Percentiles rank a stretch among this genome's conserved stretches.
Evolutionary conservation across 257 asterid species (phyloP).

Genomic region (Orobanche coerulescens): DNA sequence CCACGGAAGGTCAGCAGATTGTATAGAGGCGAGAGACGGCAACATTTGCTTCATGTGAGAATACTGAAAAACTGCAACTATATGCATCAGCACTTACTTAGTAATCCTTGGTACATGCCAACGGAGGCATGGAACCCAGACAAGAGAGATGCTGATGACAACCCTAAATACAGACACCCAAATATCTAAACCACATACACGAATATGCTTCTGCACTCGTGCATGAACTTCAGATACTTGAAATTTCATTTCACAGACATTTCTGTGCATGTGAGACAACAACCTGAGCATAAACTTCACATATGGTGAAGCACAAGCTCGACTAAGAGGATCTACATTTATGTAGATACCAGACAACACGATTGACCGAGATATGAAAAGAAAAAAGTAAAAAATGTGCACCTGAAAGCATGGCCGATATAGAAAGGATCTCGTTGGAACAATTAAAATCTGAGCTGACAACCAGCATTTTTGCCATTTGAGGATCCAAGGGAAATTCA

Average conservation of each 20-base stretch:
- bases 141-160: constrained; percentile 92
- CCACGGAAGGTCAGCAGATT: constrained; percentile 99
- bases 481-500: constrained; percentile 93
- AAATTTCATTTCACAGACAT: constrained; percentile 32
- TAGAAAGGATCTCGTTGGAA: constrained; percentile 88
- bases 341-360: constrained; percentile 25
- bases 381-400: constrained; percentile 10
- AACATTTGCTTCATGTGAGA: constrained; percentile 96
- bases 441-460: constrained; percentile 88
- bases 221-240: constrained; percentile 38
- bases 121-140: constrained; percentile 79
- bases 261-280: constrained; percentile 34
- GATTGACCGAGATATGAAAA: constrained; percentile 20
- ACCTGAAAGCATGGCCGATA: constrained; percentile 99
- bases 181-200: constrained; percentile 41
- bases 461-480: constrained; percentile 94
- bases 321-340: constrained; percentile 25
- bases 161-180: constrained; percentile 50
- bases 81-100: constrained; percentile 99
- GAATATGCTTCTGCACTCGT: constrained; percentile 27
- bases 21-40: constrained; percentile 96
- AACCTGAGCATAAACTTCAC: constrained; percentile 32
- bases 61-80: constrained; percentile 99
- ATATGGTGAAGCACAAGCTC: constrained; percentile 26
- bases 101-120: constrained; percentile 50